phyloP scores from a whole-genome alignment of 139 green algal species.

The Astrephomene gubernaculifera region DNA sequence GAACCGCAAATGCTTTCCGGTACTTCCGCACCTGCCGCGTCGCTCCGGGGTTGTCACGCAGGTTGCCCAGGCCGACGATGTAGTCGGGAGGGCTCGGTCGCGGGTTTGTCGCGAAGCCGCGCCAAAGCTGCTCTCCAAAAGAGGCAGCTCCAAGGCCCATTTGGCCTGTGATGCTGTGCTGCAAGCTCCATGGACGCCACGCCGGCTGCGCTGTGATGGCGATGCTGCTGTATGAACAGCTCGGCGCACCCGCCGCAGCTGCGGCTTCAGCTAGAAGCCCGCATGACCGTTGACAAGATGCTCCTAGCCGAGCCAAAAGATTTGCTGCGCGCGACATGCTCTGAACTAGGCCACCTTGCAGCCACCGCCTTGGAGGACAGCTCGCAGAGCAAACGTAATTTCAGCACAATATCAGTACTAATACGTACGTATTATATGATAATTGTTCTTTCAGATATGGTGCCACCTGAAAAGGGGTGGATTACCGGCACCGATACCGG shows the following conservation, averaged over 20 bases:
- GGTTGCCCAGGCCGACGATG: constrained; percentile 68
- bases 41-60: constrained; percentile 78
- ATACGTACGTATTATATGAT: no score
- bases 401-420: no score
- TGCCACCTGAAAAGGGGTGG: no score
- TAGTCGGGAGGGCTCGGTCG: constrained; percentile 31
- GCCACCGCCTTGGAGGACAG: no score
- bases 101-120: not conserved
- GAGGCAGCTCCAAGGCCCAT: not conserved
- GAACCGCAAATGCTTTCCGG: no score
- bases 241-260: not conserved
- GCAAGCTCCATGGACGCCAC: not conserved
- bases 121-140: not conserved
- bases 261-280: not conserved
- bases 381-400: no score
- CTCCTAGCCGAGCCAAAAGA: constrained; percentile 9
- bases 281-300: constrained; percentile 5
- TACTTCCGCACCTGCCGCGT: constrained; percentile 59
- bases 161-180: not conserved
- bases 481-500: no score
- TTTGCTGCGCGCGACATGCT: not conserved
- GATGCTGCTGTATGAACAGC: not conserved
- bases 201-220: not conserved
- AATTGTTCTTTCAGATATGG: no score
- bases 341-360: no score